Base-by-base conservation (phyloP, 1,284 basidiomycete species). In the Irpex rosettiformis region DNA sequence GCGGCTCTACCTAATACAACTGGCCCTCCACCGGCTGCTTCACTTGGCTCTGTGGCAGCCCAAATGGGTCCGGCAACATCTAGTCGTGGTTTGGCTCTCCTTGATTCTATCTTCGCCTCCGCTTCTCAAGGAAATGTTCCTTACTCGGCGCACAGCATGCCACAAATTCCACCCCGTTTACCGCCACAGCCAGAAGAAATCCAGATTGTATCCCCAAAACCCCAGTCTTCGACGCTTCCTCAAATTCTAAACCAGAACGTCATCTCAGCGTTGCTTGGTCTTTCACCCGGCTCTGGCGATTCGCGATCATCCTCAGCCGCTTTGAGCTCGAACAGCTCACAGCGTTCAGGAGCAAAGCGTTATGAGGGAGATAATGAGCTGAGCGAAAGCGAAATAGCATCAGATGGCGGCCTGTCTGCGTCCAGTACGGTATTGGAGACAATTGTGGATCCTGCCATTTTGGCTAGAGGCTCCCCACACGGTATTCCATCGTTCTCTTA, bases 201-300 rank as follows among this genome's bases (percentile, higher is more conserved):
- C 53, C 60, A 65, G 22, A 72, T 72, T 45, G 66, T 70, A 28
- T 79, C 77, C n/a, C 79, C 79, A 16, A 79, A 79, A 58, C 80
- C 78, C 3, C 79, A 75, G 3, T 74, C 75, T 3, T 72, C 71
- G 3, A 62, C 76, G 8, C 70, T 80, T 64, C 72, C 84, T 61
- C 84, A 86, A 65, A 77, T 87, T 22, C 77, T 88, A 51, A 83
- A 79, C 52, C 83, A 86, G 66, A 81, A 86, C 58, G 85, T 88
- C 48, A 82, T 89, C 49, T 81, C 80, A 3, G 73, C 78, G 2
- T 75, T 88, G 13, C 74, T 87, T 1, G 84, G 82, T 7, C 71
- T 82, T 43, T 72, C 76, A 1, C 66, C 72, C 1, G 63, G 62
- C 56, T 58, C 54, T 13, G 49, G 27, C 6, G 52, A 58, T 22